Conservation (phyloP, 257 asterid species). For the Linaria vulgaris region DNA sequence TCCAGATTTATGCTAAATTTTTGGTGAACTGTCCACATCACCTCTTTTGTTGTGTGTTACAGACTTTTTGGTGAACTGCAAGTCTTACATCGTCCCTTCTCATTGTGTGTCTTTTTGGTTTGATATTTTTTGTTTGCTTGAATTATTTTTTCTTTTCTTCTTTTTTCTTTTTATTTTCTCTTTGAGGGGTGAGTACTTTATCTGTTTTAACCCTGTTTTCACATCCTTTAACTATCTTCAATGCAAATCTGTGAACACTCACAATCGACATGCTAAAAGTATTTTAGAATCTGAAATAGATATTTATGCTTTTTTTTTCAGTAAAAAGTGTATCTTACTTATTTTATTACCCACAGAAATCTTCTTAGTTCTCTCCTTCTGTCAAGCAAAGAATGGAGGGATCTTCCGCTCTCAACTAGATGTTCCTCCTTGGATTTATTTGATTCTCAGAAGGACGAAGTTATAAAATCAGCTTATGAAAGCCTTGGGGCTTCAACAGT, state of each 20-base stretch:
- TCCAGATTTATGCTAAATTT: too few relatives aligned
- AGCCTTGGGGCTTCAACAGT: conserved; percentile 79
- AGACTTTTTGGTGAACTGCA: too few relatives aligned
- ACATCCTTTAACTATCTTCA: conserved; percentile 3
- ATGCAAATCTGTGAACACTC: neutral
- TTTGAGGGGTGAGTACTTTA: too few relatives aligned
- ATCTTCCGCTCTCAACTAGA: conserved; percentile 59
- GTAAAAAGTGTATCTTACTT: conserved; percentile 29
- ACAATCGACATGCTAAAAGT: too few relatives aligned
- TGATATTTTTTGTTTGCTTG: neutral
- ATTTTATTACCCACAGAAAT: conserved; percentile 52
- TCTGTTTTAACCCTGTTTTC: conserved; percentile 2
- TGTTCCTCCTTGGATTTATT: conserved; percentile 52
- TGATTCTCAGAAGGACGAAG: conserved; percentile 44
- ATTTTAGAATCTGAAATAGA: neutral
- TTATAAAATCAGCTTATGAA: conserved; percentile 61
- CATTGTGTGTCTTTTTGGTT: neutral
- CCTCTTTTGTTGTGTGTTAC: too few relatives aligned
- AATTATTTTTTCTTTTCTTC: neutral
- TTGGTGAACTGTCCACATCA: too few relatives aligned
- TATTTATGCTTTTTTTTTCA: conserved; percentile 15
- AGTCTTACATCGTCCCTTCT: neutral
- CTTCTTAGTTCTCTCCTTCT: conserved; percentile 76
- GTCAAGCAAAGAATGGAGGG: conserved; percentile 67
- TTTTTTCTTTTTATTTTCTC: neutral